A percentile compares a stretch with the other conserved stretches of the same genome.
phyloP scores from a whole-genome alignment of 2,329 filamentous ascomycete genomes.

The Beauveria rudraprayagi region DNA sequence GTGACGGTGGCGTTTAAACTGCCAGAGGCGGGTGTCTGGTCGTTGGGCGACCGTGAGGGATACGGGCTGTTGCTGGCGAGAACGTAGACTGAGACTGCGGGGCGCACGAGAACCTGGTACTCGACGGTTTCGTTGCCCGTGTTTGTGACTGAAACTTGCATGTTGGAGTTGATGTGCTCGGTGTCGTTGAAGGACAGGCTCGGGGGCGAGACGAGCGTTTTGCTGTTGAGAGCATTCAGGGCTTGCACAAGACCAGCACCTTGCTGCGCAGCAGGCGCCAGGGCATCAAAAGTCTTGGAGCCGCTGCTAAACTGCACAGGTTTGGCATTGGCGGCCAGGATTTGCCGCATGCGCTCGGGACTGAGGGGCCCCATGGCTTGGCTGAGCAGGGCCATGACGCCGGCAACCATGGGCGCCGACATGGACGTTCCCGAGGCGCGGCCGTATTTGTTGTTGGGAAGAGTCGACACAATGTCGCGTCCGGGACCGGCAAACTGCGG shows the following conservation, averaged over 20 bases:
- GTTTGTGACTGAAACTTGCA: slow-evolving; percentile 50
- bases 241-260: slow-evolving; percentile 47
- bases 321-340: slow-evolving; percentile 42
- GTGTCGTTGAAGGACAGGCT: slow-evolving; percentile 52
- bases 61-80: slow-evolving; percentile 24
- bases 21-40: slow-evolving; percentile 32
- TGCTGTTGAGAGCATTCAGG: slow-evolving; percentile 42
- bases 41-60: slow-evolving; percentile 37
- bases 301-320: slow-evolving; percentile 41
- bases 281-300: slow-evolving; percentile 24
- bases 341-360: slow-evolving; percentile 39
- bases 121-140: slow-evolving; percentile 37
- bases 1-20: slow-evolving; percentile 32
- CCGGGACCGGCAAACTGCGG: slow-evolving; percentile 48
- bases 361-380: slow-evolving; percentile 43
- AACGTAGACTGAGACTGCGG: slow-evolving; percentile 47
- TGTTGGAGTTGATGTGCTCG: slow-evolving; percentile 39
- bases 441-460: slow-evolving; percentile 41
- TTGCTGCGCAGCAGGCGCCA: slow-evolving; percentile 50
- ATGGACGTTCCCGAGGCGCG: slow-evolving; percentile 52
- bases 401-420: slow-evolving; percentile 51
- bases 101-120: slow-evolving; percentile 43
- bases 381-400: slow-evolving; percentile 44
- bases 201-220: slow-evolving; percentile 38
- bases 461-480: slow-evolving; percentile 52